Evolutionary conservation across 495 filamentous ascomycete species (phyloP).

Genomic region (Penicillium coffeae): DNA sequence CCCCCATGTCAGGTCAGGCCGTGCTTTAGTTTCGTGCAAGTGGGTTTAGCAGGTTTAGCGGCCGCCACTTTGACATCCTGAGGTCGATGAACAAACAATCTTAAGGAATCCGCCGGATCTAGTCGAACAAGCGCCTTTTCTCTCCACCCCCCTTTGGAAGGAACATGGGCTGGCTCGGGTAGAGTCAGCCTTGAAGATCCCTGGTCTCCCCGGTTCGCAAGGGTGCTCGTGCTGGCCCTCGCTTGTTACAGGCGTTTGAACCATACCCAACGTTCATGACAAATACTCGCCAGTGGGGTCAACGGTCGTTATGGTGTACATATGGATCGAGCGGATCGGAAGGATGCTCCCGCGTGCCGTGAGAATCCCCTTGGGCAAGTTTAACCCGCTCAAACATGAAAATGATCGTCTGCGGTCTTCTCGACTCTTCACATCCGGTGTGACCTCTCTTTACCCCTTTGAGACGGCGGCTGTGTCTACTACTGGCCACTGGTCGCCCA

Average conservation of each 20-base stretch:
- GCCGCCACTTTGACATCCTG: background rate
- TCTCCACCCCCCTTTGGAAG: background rate
- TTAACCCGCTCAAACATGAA: conserved; percentile 3
- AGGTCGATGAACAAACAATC: too few species aligned
- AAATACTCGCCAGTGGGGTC: conserved; percentile 3
- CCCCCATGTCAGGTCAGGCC: conserved; percentile 7
- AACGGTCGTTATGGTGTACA: conserved; percentile 13
- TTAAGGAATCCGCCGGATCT: background rate
- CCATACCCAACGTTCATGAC: background rate
- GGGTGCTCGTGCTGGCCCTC: too few species aligned
- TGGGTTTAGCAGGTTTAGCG: conserved; percentile 12
- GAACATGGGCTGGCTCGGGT: background rate
- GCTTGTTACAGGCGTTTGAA: background rate
- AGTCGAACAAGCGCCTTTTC: background rate
- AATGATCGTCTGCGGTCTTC: conserved; percentile 7
- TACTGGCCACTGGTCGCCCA: conserved; percentile 10
- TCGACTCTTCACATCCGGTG: conserved; percentile 3
- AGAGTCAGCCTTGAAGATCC: background rate
- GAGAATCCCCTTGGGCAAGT: conserved; percentile 7
- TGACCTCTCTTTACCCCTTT: background rate
- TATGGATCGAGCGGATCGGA: conserved; percentile 18
- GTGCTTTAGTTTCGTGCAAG: conserved; percentile 4
- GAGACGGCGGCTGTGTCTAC: conserved; percentile 15
- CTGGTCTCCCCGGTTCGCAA: background rate
- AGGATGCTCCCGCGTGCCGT: conserved; percentile 11